phyloP scores from a whole-genome alignment of 208 protist species.

The Trypanosoma boissoni region DNA sequence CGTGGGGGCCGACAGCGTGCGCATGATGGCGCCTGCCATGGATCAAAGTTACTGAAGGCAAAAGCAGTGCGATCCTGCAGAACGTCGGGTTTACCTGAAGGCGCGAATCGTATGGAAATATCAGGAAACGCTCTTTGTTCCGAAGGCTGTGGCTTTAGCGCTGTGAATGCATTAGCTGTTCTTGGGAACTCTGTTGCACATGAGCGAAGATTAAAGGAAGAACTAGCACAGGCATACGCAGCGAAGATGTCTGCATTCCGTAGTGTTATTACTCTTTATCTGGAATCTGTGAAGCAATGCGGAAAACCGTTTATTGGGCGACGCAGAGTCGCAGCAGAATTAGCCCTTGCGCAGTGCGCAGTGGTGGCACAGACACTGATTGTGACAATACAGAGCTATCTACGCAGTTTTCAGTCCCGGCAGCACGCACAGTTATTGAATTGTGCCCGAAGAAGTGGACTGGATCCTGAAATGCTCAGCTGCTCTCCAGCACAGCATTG shows the following conservation, averaged over 20 bases:
- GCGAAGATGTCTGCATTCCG: constrained; percentile 69
- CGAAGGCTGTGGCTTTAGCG: constrained; percentile 33
- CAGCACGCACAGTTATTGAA: constrained; percentile 12
- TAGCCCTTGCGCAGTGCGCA: constrained; percentile 67
- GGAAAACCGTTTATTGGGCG: constrained; percentile 24
- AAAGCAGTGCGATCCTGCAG: not conserved
- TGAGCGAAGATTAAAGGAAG: constrained; percentile 59
- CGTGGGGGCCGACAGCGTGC: constrained; percentile 7
- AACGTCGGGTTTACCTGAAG: not conserved
- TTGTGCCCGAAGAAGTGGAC: constrained; percentile 2
- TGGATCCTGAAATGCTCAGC: constrained; percentile 1
- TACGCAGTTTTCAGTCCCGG: constrained; percentile 48
- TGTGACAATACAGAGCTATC: constrained; percentile 65
- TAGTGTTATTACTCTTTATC: constrained; percentile 54
- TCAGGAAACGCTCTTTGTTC: constrained; percentile 69
- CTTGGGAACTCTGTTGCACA: constrained; percentile 53
- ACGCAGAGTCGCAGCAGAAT: constrained; percentile 29
- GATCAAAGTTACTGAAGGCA: not conserved
- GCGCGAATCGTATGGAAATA: constrained; percentile 47
- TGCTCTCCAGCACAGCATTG: constrained; percentile 1
- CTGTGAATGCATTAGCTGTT: constrained; percentile 43
- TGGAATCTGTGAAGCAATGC: constrained; percentile 31
- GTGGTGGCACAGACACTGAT: constrained; percentile 70
- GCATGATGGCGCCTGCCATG: not conserved
- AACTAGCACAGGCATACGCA: constrained; percentile 44